Conservation (phyloP, 768 basidiomycete genomes). For the Pleurotus ostreatus region DNA sequence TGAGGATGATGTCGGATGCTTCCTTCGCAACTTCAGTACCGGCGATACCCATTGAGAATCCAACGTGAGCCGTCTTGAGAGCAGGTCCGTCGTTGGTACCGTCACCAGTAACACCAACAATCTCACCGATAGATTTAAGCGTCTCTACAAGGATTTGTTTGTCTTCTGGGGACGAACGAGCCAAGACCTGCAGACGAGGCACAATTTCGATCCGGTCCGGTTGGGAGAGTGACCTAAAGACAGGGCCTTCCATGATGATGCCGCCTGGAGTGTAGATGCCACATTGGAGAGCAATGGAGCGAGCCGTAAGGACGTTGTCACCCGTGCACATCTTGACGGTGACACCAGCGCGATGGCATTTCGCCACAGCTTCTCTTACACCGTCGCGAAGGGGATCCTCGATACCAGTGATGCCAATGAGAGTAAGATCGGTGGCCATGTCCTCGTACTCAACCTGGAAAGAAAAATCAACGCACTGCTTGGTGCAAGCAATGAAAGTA, state of each 20-base stretch:
- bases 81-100: slow-evolving; percentile 98
- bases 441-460: slow-evolving; percentile 63
- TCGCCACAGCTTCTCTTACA: slow-evolving; percentile 83
- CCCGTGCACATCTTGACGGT: slow-evolving; percentile 98
- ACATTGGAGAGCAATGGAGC: slow-evolving; percentile 96
- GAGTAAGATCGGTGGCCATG: slow-evolving; percentile 68
- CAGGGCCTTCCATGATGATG: slow-evolving; percentile 96
- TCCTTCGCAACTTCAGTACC: slow-evolving; percentile 99
- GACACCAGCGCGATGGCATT: slow-evolving; percentile 88
- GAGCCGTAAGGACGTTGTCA: slow-evolving; percentile 91
- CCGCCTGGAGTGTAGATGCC: slow-evolving; percentile 93
- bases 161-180: slow-evolving; percentile 95
- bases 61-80: slow-evolving; percentile 92
- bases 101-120: slow-evolving; percentile 95
- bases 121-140: slow-evolving; percentile 80
- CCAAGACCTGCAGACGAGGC: slow-evolving; percentile 92
- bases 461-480: slow-evolving; percentile 5
- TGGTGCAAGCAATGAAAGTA: slow-evolving; percentile 4
- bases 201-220: slow-evolving; percentile 77
- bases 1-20: slow-evolving; percentile 97
- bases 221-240: slow-evolving; percentile 76
- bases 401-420: slow-evolving; percentile 90
- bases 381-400: slow-evolving; percentile 93
- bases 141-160: slow-evolving; percentile 92
- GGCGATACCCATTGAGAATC: slow-evolving; percentile 95